Conservation (phyloP, 2,329 filamentous ascomycete species). For the Myriosclerotinia curreyana region DNA sequence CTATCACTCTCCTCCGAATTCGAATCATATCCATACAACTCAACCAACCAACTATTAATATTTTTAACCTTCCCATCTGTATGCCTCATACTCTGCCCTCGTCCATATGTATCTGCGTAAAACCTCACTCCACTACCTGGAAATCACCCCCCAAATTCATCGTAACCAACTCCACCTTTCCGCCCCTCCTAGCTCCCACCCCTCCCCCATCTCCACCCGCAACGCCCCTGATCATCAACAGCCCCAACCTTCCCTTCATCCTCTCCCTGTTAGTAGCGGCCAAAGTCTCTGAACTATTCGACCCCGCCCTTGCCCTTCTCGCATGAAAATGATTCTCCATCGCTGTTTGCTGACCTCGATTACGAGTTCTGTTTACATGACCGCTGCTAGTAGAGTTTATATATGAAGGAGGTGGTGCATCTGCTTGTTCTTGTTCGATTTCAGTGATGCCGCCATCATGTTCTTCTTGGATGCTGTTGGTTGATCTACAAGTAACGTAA, state of each 20-base stretch:
- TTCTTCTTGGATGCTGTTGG: neutral
- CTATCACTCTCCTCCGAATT: neutral
- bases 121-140: neutral
- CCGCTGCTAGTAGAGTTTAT: neutral
- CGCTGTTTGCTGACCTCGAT: neutral
- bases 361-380: neutral
- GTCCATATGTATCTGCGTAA: neutral
- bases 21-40: neutral
- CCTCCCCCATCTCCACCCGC: too few species aligned
- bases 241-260: neutral
- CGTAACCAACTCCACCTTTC: conserved; percentile 3
- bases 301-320: neutral
- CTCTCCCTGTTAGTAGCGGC: neutral
- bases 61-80: neutral
- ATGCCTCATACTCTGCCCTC: neutral
- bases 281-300: conserved; percentile 4
- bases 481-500: neutral
- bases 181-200: neutral
- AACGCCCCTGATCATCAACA: conserved; percentile 14
- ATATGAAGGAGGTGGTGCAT: neutral
- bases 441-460: too few species aligned
- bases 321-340: conserved; percentile 15
- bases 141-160: conserved; percentile 17
- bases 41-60: neutral
- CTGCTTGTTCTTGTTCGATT: neutral